Evolutionary conservation across 306 rosid genomes (phyloP).

Genomic region (Cucumis hystrix): DNA sequence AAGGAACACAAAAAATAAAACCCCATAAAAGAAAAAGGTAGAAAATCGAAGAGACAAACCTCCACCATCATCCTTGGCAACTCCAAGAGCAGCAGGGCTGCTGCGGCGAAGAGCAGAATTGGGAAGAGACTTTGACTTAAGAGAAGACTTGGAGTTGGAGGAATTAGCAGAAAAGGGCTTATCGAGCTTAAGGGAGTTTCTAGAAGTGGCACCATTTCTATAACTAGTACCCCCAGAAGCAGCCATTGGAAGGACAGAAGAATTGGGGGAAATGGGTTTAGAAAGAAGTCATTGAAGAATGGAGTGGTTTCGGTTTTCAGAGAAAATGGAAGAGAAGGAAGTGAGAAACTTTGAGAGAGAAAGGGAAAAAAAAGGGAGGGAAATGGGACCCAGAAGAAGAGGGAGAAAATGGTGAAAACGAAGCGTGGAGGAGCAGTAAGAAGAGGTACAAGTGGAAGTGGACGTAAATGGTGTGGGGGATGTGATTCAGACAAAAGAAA

Average conservation of each 20-base stretch:
- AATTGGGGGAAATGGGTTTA: background rate
- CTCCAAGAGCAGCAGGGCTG: slow-evolving; percentile 35
- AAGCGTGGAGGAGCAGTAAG: slow-evolving; percentile 9
- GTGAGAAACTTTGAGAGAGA: background rate
- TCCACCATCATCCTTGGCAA: slow-evolving; percentile 47
- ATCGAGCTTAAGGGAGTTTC: slow-evolving; percentile 47
- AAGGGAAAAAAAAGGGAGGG: background rate
- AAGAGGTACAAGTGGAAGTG: slow-evolving; percentile 13
- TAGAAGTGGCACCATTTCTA: slow-evolving; percentile 39
- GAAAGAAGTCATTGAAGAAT: slow-evolving; percentile 14
- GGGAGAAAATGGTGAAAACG: slow-evolving; percentile 4
- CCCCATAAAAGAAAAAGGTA: background rate
- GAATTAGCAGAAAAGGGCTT: slow-evolving; percentile 34
- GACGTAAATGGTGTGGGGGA: slow-evolving; percentile 29
- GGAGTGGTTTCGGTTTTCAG: background rate
- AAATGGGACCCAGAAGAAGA: slow-evolving; percentile 9
- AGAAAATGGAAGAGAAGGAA: background rate
- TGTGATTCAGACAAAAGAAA: slow-evolving; percentile 30
- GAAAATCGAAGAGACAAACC: slow-evolving; percentile 32
- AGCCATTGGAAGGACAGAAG: slow-evolving; percentile 41
- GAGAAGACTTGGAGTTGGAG: slow-evolving; percentile 33
- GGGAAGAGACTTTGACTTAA: slow-evolving; percentile 49
- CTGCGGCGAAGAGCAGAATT: slow-evolving; percentile 64
- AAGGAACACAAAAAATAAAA: background rate
- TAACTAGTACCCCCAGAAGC: slow-evolving; percentile 32